Evolutionary conservation across 1,139 yeast genomes (phyloP), one percentile per base, ranked within the genome.

Genomic region (Debaryomycetaceae sp.): DNA sequence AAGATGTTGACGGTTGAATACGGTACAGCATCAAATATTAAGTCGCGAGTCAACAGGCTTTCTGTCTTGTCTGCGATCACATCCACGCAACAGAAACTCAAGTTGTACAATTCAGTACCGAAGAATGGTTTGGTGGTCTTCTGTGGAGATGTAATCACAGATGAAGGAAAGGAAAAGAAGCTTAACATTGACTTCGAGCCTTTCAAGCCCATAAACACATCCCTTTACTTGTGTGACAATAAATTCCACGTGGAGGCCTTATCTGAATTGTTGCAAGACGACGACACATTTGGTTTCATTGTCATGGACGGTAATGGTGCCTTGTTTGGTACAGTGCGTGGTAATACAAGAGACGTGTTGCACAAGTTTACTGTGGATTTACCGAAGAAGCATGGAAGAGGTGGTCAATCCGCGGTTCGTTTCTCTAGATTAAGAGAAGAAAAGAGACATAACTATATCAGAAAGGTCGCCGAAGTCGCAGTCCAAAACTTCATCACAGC

Each of bases 391-490:
- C 99, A 93, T 77, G 99, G 99, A 60, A 87, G 99, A 80, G 99
- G 99, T 87, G 99, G 99, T 85, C 99, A 93, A 76, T 93, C 99
- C 50, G 99, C 99, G 40, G 67, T 93, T 56, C 98, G 99, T 88
- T 93, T 93, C 77, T 87, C 97, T 39, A 91, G 99, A 78, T 80
- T 93, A 68, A 87, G 99, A 81, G 99, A 93, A 59, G 99, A 95
- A 74, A 93, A 93, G 70, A 89, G 99, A 76, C 99, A 95, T 71
- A 93, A 93, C 69, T 93, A 93, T 72, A 95, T 93, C 49, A 83
- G 99, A 72, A 93, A 93, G 66, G 99, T 93, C 40, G 97, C 99
- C 40, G 99, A 93, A 75, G 95, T 85, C 44, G 98, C 99, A 5
- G 99, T 93, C 30, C 99, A 93, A 68, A 88, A 89, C 72, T 93